These are phyloP conservation scores for Oryza coarctata DNA, from an alignment of 176 grass and related monocot genomes.

Conservation along the genomic window DNA sequence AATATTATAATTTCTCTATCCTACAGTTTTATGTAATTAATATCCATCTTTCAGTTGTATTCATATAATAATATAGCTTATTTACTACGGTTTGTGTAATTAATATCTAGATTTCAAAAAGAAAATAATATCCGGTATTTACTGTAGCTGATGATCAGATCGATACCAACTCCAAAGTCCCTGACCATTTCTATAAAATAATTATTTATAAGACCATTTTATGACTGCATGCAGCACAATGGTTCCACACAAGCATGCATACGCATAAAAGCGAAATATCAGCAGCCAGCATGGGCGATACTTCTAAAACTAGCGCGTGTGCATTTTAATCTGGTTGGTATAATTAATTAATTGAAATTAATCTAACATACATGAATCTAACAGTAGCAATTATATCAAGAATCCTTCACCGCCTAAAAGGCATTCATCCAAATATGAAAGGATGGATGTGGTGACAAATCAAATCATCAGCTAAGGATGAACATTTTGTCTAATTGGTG, in stretches of 20 bases:
- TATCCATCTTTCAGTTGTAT: not conserved
- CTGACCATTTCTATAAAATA: too few species aligned
- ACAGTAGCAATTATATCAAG: too few species aligned
- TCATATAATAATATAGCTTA: not conserved
- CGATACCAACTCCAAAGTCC: not conserved
- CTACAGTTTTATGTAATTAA: not conserved
- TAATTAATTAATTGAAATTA: not conserved
- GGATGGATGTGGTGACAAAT: not conserved
- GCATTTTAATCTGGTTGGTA: not conserved
- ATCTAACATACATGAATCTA: not conserved
- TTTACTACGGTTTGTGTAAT: not conserved
- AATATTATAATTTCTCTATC: not conserved
- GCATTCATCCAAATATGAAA: too few species aligned
- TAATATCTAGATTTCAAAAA: not conserved
- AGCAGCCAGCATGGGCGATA: not conserved
- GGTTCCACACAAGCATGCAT: not conserved
- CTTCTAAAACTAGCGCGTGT: not conserved
- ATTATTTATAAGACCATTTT: not conserved
- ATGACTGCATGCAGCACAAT: not conserved
- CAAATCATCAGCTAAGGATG: not conserved
- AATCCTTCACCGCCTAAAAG: not conserved
- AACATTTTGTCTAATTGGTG: not conserved
- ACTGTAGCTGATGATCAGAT: not conserved
- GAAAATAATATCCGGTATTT: not conserved
- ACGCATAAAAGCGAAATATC: not conserved